Conservation (phyloP, 2,329 filamentous ascomycete species). For the Microdochium trichocladiopsis region DNA sequence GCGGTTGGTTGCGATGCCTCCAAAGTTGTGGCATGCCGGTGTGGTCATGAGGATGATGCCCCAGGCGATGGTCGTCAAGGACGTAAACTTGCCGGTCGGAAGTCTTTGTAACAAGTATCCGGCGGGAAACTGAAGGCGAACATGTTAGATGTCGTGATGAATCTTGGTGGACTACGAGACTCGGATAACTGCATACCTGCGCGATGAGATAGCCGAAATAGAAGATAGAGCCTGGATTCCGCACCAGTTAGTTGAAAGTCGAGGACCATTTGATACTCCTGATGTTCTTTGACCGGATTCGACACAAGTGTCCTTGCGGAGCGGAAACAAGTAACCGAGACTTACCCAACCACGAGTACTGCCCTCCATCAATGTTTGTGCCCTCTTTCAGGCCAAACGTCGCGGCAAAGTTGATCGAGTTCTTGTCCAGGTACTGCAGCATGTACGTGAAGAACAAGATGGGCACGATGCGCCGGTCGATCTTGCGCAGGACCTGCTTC, state of each 20-base stretch:
- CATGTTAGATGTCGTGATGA: conserved; percentile 15
- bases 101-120: conserved; percentile 36
- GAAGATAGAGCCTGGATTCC: conserved; percentile 34
- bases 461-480: conserved; percentile 20
- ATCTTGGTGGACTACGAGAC: conserved; percentile 36
- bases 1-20: conserved; percentile 46
- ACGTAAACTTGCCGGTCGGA: conserved; percentile 40
- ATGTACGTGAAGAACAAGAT: conserved; percentile 22
- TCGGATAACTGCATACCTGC: no score
- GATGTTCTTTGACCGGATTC: no score
- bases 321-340: no score
- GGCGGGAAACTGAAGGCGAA: conserved; percentile 23
- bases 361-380: conserved; percentile 36
- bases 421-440: conserved; percentile 28
- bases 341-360: conserved; percentile 42
- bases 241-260: background rate
- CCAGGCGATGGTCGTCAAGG: conserved; percentile 36
- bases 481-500: conserved; percentile 20
- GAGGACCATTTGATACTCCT: background rate
- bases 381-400: conserved; percentile 39
- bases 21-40: conserved; percentile 45
- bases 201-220: conserved; percentile 42
- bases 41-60: conserved; percentile 38
- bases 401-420: conserved; percentile 42
- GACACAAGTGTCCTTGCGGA: no score